phyloP scores from a whole-genome alignment of 192 early-diverging fungal genomes.

The Rhizoclosmatium globosum region DNA sequence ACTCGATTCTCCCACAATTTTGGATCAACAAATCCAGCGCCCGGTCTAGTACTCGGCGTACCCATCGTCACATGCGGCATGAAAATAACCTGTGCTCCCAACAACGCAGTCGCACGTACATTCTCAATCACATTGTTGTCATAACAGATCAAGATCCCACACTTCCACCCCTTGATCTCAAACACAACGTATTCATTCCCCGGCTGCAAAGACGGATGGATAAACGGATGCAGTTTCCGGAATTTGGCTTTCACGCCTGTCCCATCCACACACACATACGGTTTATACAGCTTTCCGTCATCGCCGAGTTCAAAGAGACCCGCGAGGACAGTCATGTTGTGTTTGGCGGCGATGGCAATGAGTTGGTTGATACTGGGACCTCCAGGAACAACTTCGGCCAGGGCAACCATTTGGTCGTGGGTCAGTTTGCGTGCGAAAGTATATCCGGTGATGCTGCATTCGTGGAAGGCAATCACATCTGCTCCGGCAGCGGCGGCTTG shows the following conservation, averaged over 20 bases:
- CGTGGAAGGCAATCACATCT: neutral
- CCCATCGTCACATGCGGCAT: slow-evolving; percentile 1
- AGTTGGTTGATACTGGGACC: neutral
- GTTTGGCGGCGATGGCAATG: neutral
- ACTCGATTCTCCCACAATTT: neutral
- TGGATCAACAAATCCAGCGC: neutral
- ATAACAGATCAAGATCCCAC: too few relatives aligned
- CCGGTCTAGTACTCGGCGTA: neutral
- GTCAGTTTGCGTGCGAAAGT: neutral
- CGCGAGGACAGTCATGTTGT: neutral
- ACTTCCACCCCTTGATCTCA: too few relatives aligned
- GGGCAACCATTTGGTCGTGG: neutral
- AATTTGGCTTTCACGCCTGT: neutral
- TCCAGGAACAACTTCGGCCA: neutral
- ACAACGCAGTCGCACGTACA: too few relatives aligned
- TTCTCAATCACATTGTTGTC: too few relatives aligned
- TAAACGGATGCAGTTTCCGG: neutral
- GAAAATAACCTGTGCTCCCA: neutral
- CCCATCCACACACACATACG: neutral
- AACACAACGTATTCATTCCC: too few relatives aligned
- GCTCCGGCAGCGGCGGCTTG: neutral
- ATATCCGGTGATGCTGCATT: neutral
- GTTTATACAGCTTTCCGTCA: neutral
- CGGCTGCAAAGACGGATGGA: neutral
- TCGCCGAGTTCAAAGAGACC: neutral